These are phyloP conservation scores for Camillea tinctor DNA, from an alignment of 2,329 filamentous ascomycete species.

Conservation along the genomic window DNA sequence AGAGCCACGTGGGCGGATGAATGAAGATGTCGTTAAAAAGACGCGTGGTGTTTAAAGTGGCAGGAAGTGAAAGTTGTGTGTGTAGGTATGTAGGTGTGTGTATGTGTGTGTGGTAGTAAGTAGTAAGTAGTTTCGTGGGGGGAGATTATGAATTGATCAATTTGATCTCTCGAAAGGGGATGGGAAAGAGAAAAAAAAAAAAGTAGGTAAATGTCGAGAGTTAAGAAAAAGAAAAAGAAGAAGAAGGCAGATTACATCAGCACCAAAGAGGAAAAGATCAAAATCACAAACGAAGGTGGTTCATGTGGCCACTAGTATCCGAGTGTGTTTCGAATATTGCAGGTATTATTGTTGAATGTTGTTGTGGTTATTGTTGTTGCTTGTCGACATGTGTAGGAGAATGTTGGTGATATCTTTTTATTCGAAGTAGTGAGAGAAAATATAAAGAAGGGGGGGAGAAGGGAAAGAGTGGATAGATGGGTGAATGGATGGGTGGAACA, in stretches of 20 bases:
- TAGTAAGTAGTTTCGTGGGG: neutral
- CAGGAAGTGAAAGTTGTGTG: neutral
- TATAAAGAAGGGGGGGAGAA: neutral
- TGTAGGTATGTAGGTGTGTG: no score
- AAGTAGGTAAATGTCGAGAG: no score
- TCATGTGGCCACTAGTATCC: neutral
- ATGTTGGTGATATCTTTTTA: no score
- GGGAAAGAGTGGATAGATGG: neutral
- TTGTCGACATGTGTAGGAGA: neutral
- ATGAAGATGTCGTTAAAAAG: conserved; percentile 1
- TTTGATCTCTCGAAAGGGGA: conserved; percentile 27
- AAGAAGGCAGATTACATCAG: conserved; percentile 1
- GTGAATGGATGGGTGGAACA: no score
- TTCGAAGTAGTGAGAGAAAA: neutral
- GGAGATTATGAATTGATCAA: conserved; percentile 1
- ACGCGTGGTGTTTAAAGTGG: neutral
- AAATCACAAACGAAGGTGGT: neutral
- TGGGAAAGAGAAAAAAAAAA: conserved; percentile 1
- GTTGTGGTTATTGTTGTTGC: neutral
- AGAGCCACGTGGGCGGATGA: neutral
- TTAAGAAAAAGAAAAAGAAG: neutral
- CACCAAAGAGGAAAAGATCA: neutral
- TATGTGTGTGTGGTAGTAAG: no score
- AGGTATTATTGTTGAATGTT: no score
- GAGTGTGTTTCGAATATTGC: neutral